Conservation (phyloP, 2,329 filamentous ascomycete species). For the Apiospora aurea region DNA sequence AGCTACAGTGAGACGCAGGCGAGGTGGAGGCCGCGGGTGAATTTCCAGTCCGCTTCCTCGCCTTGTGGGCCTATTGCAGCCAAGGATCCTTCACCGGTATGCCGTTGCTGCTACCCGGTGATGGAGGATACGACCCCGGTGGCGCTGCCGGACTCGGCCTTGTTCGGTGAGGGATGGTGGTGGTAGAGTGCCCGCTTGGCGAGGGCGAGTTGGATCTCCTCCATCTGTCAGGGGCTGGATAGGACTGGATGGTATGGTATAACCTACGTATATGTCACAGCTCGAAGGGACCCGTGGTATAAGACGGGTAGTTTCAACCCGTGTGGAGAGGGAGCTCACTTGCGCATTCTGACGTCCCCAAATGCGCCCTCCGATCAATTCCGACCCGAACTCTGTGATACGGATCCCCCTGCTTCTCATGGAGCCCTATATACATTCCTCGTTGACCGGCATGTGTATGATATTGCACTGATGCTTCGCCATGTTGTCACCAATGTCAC, state of each 20-base stretch:
- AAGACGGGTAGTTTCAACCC: no score
- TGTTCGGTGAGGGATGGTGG: not conserved
- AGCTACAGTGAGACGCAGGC: conserved; percentile 60
- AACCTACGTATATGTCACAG: not conserved
- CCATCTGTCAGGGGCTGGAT: not conserved
- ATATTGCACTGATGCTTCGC: not conserved
- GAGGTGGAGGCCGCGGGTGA: conserved; percentile 49
- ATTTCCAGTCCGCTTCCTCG: conserved; percentile 32
- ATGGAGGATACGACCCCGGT: not conserved
- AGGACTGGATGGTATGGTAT: no score
- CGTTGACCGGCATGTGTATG: not conserved
- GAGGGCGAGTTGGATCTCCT: not conserved
- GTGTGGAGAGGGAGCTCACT: not conserved
- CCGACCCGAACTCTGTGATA: not conserved
- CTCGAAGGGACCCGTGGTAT: not conserved
- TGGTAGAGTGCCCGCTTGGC: not conserved
- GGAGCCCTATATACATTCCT: not conserved
- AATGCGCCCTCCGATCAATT: no score
- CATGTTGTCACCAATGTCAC: not conserved
- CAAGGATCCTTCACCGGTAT: no score
- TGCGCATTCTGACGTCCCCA: not conserved
- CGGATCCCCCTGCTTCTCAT: not conserved
- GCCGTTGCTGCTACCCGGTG: not conserved
- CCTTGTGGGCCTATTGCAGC: not conserved
- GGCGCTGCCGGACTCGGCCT: not conserved